phyloP scores from a whole-genome alignment of 495 filamentous ascomycete species.

The Neurospora sp. region DNA sequence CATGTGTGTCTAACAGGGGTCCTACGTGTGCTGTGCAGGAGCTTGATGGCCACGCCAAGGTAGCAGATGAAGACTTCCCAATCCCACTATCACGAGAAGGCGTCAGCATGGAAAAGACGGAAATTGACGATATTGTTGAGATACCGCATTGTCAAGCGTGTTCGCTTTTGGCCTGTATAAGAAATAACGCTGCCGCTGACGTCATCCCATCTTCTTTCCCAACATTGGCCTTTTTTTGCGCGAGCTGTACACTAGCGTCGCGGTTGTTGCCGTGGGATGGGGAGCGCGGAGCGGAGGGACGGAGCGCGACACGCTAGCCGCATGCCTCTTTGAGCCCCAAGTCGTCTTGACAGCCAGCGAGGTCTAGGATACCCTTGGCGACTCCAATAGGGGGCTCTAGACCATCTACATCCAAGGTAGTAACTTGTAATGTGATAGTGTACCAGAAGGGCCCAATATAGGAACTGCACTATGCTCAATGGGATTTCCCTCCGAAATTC shows the following conservation, averaged over 20 bases:
- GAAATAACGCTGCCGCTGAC: slow-evolving; percentile 5
- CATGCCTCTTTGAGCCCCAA: neutral
- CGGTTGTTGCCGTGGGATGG: neutral
- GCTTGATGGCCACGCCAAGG: neutral
- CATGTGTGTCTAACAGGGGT: neutral
- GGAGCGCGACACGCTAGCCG: neutral
- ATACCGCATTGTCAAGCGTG: neutral
- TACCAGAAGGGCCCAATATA: neutral
- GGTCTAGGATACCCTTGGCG: neutral
- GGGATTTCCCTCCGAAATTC: neutral
- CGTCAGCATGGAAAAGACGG: neutral
- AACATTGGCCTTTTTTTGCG: neutral
- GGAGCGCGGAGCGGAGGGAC: neutral
- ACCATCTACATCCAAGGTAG: neutral
- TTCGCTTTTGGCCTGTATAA: neutral
- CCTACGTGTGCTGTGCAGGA: neutral
- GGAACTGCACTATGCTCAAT: neutral
- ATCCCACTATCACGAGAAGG: neutral
- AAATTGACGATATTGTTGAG: neutral
- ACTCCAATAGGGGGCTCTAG: neutral
- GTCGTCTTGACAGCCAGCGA: neutral
- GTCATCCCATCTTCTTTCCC: slow-evolving; percentile 5
- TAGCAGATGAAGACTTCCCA: neutral
- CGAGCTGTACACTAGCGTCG: neutral
- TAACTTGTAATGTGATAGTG: neutral